Conservation (phyloP, 1,284 basidiomycete genomes). For the Malassezia cuniculi region DNA sequence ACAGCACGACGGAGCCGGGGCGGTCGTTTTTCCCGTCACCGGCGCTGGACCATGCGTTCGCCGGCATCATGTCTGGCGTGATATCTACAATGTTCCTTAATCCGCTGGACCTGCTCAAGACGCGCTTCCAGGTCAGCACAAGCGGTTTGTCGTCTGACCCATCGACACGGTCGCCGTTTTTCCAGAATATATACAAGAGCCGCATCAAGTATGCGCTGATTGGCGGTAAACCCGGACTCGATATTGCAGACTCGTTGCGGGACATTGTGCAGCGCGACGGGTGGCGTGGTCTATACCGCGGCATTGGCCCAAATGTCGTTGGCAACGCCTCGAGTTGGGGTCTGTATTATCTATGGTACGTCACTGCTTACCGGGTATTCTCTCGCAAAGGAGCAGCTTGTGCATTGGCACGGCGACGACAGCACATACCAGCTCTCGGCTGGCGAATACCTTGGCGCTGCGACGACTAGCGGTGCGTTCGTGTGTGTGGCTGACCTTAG, state of each 20-base stretch:
- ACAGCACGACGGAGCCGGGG: not conserved
- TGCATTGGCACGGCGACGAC: constrained; percentile 6
- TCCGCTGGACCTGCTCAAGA: constrained; percentile 88
- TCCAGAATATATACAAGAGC: no score
- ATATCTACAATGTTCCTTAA: constrained; percentile 92
- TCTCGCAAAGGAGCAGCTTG: constrained; percentile 63
- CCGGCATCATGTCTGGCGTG: constrained; percentile 83
- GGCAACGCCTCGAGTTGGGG: constrained; percentile 98
- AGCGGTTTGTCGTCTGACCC: constrained; percentile 5
- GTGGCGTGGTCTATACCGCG: constrained; percentile 76
- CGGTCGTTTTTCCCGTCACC: constrained; percentile 34
- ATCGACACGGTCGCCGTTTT: constrained; percentile 2
- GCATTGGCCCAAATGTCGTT: constrained; percentile 76
- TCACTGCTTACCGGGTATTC: no score
- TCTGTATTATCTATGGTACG: constrained; percentile 91
- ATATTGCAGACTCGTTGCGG: constrained; percentile 61
- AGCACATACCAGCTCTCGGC: constrained; percentile 53
- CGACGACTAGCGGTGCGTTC: constrained; percentile 90
- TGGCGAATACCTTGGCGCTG: constrained; percentile 71
- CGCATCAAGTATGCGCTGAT: constrained; percentile 12
- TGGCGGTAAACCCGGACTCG: constrained; percentile 50
- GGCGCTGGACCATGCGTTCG: constrained; percentile 70
- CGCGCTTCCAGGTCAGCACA: constrained; percentile 65
- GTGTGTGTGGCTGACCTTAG: no score
- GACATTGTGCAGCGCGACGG: constrained; percentile 66